Evolutionary conservation across 2,329 filamentous ascomycete genomes (phyloP), one percentile per base, ranked within the genome.

Genomic region (Polytolypa hystricis): DNA sequence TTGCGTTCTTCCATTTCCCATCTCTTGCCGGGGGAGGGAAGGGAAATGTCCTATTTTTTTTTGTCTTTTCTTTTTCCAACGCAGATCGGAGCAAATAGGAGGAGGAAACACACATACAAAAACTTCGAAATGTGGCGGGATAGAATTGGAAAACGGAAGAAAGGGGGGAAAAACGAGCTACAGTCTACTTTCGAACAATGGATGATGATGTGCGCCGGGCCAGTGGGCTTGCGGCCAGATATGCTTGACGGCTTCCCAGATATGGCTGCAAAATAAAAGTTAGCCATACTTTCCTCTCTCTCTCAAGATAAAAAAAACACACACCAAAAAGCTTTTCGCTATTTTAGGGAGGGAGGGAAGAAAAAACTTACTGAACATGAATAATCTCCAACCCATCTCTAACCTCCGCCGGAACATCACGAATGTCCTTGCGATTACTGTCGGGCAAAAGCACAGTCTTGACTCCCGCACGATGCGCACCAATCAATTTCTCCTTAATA

Each of bases 401-500:
- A 33, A 98, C 91, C 64, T 98, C 91, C 44, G 81, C 71, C 0
- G 91, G 91, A 38, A 96, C 68, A 61, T 96, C 89, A 60, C 82
- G 83, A 40, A 83, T 81, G 56, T 98, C 91, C 64, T 96, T 96
- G 45, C 79, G 74, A 58, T 98, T 98, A 48, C 84, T 81, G 20
- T 80, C 74, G 3, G 91, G 91, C 5, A 98, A 67, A 42, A 98
- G 60, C 5, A 98, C 89, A 20, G 84, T 89, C 71, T 94, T 93
- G 43, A 98, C 89, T 18, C 91, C 91, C 2, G 91, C 91, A 38
- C 89, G 74, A 54, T 93, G 69, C 6, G 91, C 91, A 15, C 91
- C 91, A 54, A 98, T 96, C 36, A 96, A 71, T 62, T 98, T 98
- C 74, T 98, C 89, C 64, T 96, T 95, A 65, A 98, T 96, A 12